Base-by-base conservation (phyloP, 1,284 basidiomycete genomes). In the Leccinum fallax region DNA sequence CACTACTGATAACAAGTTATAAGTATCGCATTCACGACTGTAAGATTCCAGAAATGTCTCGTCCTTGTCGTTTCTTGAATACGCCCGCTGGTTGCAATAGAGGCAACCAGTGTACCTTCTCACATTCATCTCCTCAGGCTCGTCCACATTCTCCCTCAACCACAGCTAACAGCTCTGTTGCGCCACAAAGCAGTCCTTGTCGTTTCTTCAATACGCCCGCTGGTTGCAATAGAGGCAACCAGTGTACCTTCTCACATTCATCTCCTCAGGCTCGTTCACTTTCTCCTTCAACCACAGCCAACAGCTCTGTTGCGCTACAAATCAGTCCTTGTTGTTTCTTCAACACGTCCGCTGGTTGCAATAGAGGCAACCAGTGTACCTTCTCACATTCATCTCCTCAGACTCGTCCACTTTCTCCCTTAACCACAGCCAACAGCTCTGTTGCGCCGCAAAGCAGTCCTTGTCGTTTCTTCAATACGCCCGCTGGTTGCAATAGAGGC, bases 331-430 rank as follows among this genome's bases (percentile, higher is more conserved):
- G 82, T 69, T 72, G 62, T 26, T 82, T 74, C 57, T 76, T 76
- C 67, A 77, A 69, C n/a, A 68, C 61, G 9, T 75, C 77, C 9
- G 65, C 71, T 51, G 83, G 83, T 49, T 84, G 82, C 67, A 71
- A 74, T 11, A 59, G 63, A 40, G 82, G 82, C 51, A 62, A 64
- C 40, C 64, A 70, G 13, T 84, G 82, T 65, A 66, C n/a, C 7
- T 77, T 73, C 57, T 30, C 61, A 5, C 76, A 77, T 38, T 55
- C 24, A 26, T 26, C 24, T 26, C 24, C 43, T 46, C 43, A 46
- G 43, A 5, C 61, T 53, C 51, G 46, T 24, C 6, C 75, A 40
- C 66, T 63, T 5, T 75, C 79, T 63, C 59, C 58, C 6, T 49
- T 61, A 32, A 36, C 60, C 63, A 57, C 59, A 53, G 49, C 32